Percentiles rank a stretch among this genome's conserved stretches.
phyloP scores from a whole-genome alignment of 1,284 basidiomycete genomes.

The Meira nashicola region DNA sequence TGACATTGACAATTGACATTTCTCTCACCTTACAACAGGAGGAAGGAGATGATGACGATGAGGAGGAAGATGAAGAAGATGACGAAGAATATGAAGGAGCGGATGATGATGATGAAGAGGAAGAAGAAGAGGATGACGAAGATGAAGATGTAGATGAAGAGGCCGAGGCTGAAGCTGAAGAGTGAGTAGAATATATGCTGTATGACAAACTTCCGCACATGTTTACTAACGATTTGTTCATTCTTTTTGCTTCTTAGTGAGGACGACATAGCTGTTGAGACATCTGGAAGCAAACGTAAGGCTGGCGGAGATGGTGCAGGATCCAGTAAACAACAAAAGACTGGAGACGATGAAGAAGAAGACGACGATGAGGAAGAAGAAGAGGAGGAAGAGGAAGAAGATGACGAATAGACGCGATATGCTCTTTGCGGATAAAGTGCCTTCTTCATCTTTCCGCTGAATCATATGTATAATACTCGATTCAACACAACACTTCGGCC shows the following conservation, averaged over 20 bases:
- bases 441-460: too few relatives aligned
- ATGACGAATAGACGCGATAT: not conserved
- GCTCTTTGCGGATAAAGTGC: too few relatives aligned
- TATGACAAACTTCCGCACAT: too few relatives aligned
- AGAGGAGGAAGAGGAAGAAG: constrained; percentile 1
- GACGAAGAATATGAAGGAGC: not conserved
- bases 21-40: not conserved
- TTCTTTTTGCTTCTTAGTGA: too few relatives aligned
- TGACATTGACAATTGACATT: too few relatives aligned
- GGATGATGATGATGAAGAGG: not conserved
- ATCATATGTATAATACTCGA: too few relatives aligned
- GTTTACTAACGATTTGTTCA: too few relatives aligned
- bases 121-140: constrained; percentile 1
- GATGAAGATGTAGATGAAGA: not conserved
- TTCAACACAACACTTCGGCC: too few relatives aligned
- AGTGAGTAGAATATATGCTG: too few relatives aligned
- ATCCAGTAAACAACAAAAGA: constrained; percentile 1
- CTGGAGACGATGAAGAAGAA: not conserved
- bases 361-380: constrained; percentile 4
- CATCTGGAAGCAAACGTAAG: constrained; percentile 5
- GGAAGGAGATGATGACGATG: not conserved
- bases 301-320: not conserved
- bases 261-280: not conserved
- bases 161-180: not conserved
- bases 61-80: not conserved